Base-by-base conservation (phyloP, 306 rosid species). In the Alnus rubra region DNA sequence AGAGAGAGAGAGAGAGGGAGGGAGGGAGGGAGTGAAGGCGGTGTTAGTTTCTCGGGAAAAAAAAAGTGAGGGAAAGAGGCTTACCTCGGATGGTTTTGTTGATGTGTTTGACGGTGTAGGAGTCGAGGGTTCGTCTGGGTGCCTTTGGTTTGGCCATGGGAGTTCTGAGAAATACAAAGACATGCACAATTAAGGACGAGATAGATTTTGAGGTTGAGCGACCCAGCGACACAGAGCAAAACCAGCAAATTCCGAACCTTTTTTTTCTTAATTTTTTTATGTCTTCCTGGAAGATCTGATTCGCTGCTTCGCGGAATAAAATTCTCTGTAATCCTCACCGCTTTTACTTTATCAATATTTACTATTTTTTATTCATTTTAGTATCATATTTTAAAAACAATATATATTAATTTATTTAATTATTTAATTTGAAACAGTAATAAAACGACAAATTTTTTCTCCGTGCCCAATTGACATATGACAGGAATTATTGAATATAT, bases 61-160 rank as follows among this genome's bases (percentile, higher is more conserved):
- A 2, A 63, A 44, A 39, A 71, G 60, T 0, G n/a, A 64, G 30
- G 49, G 67, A 53, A 78, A 48, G 15, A 13, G 10, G 12, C 52
- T 63, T 78, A 93, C 99, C 94, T 91, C 79, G 90, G 60, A 95
- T 28, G 74, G 88, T 65, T 84, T 88, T 88, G 88, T 81, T 95
- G 87, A 89, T 95, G 85, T 81, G 94, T 73, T 93, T 95, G 90
- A 93, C 99, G 63, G 97, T 80, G 88, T 88, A 95, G 13, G 98
- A 90, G 82, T 95, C 97, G 77, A 95, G 97, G 90, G 96, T 90
- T 93, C 91, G 92, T n/a, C 89, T 89, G 15, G 89, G 91, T 82
- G 98, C 88, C 81, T 93, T 95, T 5, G 91, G 97, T 81, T 93
- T 95, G 75, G 90, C 97, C 99, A 95, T 90, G 76, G 83, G 74